phyloP scores from a whole-genome alignment of 768 basidiomycete genomes.

The Ephemerocybe angulata region DNA sequence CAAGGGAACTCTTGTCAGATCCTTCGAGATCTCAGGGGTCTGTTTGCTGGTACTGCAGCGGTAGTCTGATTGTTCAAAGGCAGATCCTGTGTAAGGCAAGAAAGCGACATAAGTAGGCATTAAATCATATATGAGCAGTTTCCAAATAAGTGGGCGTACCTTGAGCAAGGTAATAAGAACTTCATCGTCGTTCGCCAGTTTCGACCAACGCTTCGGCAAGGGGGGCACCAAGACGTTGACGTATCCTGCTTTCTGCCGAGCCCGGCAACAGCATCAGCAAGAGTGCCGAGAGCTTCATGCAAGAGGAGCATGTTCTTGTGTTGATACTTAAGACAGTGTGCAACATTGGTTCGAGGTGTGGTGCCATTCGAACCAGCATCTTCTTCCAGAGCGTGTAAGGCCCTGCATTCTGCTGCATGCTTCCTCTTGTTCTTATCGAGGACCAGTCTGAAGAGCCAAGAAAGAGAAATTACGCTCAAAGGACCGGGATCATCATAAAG shows the following conservation, averaged over 20 bases:
- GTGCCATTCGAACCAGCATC: constrained; percentile 86
- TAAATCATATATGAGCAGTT: background rate
- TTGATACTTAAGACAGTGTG: constrained; percentile 98
- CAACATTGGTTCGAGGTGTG: constrained; percentile 92
- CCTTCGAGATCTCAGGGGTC: constrained; percentile 88
- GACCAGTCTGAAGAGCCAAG: constrained; percentile 94
- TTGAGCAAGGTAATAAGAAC: constrained; percentile 94
- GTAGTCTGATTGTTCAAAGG: constrained; percentile 86
- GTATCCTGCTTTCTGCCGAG: constrained; percentile 79
- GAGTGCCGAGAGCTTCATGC: constrained; percentile 97
- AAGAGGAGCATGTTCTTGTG: constrained; percentile 99
- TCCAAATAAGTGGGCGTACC: constrained; percentile 42
- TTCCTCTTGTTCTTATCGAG: constrained; percentile 98
- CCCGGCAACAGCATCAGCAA: constrained; percentile 92
- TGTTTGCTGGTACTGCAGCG: constrained; percentile 86
- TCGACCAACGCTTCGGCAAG: constrained; percentile 84
- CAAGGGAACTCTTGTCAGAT: constrained; percentile 95
- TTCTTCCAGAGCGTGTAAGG: constrained; percentile 97
- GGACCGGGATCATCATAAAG: constrained; percentile 4
- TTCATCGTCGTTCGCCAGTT: constrained; percentile 84
- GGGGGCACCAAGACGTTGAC: constrained; percentile 98
- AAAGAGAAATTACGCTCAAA: background rate
- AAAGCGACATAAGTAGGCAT: constrained; percentile 83
- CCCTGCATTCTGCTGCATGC: constrained; percentile 98
- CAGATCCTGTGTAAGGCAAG: constrained; percentile 80